A percentile compares a stretch with the other conserved stretches of the same genome.
phyloP scores from a whole-genome alignment of 805 yeast species.

The Candida tibetensis region DNA sequence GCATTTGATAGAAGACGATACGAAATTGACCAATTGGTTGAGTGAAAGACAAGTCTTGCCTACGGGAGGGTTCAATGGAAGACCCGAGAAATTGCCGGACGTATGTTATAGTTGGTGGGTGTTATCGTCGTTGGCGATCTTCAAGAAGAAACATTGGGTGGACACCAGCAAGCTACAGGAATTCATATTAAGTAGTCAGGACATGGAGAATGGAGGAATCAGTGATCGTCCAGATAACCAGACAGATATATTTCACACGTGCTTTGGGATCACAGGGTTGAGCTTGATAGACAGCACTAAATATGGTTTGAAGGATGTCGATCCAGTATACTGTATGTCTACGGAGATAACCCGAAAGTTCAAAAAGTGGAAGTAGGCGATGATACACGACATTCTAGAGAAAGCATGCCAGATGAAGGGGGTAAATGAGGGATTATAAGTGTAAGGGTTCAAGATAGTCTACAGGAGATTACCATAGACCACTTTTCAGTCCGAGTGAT shows the following conservation, averaged over 20 bases:
- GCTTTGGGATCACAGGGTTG: constrained; percentile 86
- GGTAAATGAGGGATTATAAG: background rate
- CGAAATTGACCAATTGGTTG: constrained; percentile 76
- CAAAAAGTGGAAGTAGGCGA: constrained; percentile 26
- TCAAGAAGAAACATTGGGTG: constrained; percentile 74
- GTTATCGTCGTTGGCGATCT: constrained; percentile 65
- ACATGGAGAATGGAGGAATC: constrained; percentile 77
- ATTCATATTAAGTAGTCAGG: constrained; percentile 79
- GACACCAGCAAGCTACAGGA: constrained; percentile 55
- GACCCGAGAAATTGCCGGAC: constrained; percentile 94
- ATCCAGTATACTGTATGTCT: constrained; percentile 89
- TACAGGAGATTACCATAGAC: background rate
- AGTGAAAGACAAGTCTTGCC: constrained; percentile 78
- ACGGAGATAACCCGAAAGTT: constrained; percentile 34
- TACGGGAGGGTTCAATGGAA: constrained; percentile 90
- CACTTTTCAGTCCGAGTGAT: no score
- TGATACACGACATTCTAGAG: no score
- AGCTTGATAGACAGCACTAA: constrained; percentile 64
- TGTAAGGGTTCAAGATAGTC: background rate
- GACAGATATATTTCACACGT: constrained; percentile 90
- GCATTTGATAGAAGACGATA: constrained; percentile 43
- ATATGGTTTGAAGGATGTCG: constrained; percentile 55
- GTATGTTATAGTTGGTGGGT: constrained; percentile 99
- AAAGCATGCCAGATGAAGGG: no score
- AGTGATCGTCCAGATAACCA: constrained; percentile 90